Evolutionary conservation across 257 asterid genomes (phyloP).

Genomic region (Plantago major): DNA sequence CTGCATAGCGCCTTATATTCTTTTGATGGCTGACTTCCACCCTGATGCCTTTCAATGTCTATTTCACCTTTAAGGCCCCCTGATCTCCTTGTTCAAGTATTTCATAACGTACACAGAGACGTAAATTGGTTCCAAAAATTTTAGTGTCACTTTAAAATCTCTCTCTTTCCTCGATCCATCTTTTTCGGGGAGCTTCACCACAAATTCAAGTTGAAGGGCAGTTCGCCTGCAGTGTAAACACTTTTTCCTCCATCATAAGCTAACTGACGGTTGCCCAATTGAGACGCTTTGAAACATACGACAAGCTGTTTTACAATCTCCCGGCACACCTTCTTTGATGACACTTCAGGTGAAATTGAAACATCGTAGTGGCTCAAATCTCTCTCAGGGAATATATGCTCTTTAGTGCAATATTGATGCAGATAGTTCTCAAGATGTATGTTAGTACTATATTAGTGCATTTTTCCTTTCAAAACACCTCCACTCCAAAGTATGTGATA

Average conservation of each 20-base stretch:
- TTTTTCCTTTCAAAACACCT: too few species aligned
- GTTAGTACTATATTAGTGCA: too few species aligned
- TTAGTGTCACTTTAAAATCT: constrained; percentile 51
- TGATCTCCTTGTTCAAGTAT: constrained; percentile 33
- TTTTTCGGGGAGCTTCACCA: constrained; percentile 32
- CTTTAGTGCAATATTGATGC: too few species aligned
- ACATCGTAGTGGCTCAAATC: too few species aligned
- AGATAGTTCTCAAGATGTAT: too few species aligned
- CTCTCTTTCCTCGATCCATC: constrained; percentile 53
- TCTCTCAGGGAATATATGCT: too few species aligned
- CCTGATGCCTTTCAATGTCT: constrained; percentile 41
- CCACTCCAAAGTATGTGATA: too few species aligned
- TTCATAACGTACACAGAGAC: constrained; percentile 36
- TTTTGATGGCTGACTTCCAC: constrained; percentile 38
- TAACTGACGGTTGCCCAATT: constrained; percentile 36
- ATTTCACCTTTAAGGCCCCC: constrained; percentile 43
- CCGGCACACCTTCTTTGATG: constrained; percentile 51
- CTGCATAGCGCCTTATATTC: constrained; percentile 43
- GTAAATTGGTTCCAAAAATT: constrained; percentile 50
- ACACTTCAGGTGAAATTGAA: constrained; percentile 59
- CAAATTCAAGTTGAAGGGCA: constrained; percentile 63
- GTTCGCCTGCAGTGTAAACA: constrained; percentile 56
- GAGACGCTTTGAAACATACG: constrained; percentile 16
- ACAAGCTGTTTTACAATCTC: constrained; percentile 37
- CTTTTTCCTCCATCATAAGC: constrained; percentile 82